Evolutionary conservation across 139 green algal genomes (phyloP).

Genomic region (Yamagishiella unicocca): DNA sequence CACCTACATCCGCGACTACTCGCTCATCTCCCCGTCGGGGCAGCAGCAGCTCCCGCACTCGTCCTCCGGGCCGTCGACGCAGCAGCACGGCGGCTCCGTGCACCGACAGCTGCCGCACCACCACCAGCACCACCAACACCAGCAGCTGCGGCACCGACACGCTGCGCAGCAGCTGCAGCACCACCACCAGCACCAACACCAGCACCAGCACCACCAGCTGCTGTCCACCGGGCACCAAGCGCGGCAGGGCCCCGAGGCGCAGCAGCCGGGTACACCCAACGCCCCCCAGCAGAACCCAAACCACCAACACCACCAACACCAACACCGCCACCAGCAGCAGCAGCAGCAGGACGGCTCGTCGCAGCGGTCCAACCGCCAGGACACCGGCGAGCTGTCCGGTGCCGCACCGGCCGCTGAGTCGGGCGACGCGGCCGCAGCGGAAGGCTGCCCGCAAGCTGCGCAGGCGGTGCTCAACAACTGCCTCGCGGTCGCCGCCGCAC

Average conservation of each 20-base stretch:
- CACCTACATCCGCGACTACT: constrained; percentile 23
- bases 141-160: constrained; percentile 1
- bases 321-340: background rate
- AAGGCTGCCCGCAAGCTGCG: background rate
- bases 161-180: constrained; percentile 1
- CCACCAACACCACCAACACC: background rate
- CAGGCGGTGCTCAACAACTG: background rate
- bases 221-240: background rate
- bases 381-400: no score
- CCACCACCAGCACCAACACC: background rate
- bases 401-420: background rate
- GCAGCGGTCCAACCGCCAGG: background rate
- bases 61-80: constrained; percentile 7
- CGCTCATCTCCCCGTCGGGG: constrained; percentile 4
- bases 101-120: background rate
- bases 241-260: background rate
- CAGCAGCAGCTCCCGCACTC: background rate
- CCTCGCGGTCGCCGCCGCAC: background rate
- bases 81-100: background rate
- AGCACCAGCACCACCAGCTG: background rate
- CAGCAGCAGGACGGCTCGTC: background rate
- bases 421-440: background rate
- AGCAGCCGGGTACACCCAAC: background rate
- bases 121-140: background rate
- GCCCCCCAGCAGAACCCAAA: background rate